Percentiles rank a stretch among this genome's conserved stretches.
Conservation (phyloP, 352 stramenopile species). For the Globisporangium parvum region DNA sequence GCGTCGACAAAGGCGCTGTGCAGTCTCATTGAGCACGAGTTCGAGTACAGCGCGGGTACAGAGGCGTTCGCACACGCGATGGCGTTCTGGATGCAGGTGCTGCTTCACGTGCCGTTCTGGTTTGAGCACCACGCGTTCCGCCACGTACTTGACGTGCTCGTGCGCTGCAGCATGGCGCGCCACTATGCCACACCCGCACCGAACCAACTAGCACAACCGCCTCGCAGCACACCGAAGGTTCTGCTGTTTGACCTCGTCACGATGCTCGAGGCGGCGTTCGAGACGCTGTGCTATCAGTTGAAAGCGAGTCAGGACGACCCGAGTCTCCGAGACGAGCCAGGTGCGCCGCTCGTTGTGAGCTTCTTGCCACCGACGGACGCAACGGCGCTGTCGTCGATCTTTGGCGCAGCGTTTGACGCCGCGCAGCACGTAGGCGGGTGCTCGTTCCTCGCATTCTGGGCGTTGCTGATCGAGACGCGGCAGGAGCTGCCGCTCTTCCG, state of each 20-base stretch:
- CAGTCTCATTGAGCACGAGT: conserved; percentile 47
- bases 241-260: conserved; percentile 36
- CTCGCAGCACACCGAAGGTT: not conserved
- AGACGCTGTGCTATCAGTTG: conserved; percentile 28
- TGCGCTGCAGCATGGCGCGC: conserved; percentile 54
- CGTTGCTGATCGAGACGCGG: conserved; percentile 63
- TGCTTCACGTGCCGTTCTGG: conserved; percentile 75
- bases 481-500: conserved; percentile 69
- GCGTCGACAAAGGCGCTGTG: conserved; percentile 48
- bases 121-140: conserved; percentile 68
- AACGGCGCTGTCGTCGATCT: conserved; percentile 58
- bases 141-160: conserved; percentile 57
- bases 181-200: not conserved
- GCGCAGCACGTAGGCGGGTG: conserved; percentile 63
- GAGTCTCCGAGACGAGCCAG: conserved; percentile 24
- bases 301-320: conserved; percentile 25
- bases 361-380: conserved; percentile 47
- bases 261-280: conserved; percentile 31
- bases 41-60: conserved; percentile 47
- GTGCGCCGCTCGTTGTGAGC: conserved; percentile 40
- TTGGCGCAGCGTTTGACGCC: conserved; percentile 50
- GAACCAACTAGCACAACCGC: not conserved
- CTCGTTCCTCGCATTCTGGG: conserved; percentile 60
- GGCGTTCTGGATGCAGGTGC: conserved; percentile 51
- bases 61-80: conserved; percentile 30